Evolutionary conservation across 139 green algal genomes (phyloP).

Genomic region (Ettlia oleoabundans): DNA sequence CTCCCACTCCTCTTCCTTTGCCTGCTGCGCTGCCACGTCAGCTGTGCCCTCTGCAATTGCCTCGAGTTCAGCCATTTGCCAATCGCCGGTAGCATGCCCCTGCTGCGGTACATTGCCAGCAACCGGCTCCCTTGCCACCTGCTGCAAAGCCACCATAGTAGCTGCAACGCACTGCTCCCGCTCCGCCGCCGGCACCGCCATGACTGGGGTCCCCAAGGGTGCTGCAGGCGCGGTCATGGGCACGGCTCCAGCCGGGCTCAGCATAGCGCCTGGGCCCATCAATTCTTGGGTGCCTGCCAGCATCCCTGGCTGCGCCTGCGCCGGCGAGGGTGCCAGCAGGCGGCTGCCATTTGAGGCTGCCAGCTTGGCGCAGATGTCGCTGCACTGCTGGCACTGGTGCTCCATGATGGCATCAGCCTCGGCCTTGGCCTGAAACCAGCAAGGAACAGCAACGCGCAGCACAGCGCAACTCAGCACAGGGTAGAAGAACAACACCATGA

Average conservation of each 20-base stretch:
- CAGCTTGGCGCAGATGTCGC: slow-evolving; percentile 16
- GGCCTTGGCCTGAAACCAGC: slow-evolving; percentile 2
- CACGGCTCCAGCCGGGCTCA: background rate
- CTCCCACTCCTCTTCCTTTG: background rate
- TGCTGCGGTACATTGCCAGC: too few relatives aligned
- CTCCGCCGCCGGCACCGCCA: background rate
- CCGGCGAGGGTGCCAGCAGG: background rate
- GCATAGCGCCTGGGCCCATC: background rate
- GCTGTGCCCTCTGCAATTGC: background rate
- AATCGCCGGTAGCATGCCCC: background rate
- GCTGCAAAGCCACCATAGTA: too few relatives aligned
- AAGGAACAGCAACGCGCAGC: background rate
- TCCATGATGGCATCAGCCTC: slow-evolving; percentile 23
- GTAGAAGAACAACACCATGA: too few relatives aligned
- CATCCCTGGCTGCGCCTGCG: background rate
- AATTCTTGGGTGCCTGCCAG: background rate
- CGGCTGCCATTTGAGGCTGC: slow-evolving; percentile 3
- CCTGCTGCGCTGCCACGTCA: background rate
- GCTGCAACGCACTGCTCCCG: background rate
- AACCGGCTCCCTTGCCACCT: too few relatives aligned
- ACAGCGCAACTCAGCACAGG: too few relatives aligned
- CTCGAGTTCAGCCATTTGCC: background rate
- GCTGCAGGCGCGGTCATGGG: background rate
- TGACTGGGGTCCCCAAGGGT: background rate
- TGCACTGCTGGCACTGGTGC: slow-evolving; percentile 18